Evolutionary conservation across 2,329 filamentous ascomycete genomes (phyloP).

Genomic region (Zasmidium angulare): DNA sequence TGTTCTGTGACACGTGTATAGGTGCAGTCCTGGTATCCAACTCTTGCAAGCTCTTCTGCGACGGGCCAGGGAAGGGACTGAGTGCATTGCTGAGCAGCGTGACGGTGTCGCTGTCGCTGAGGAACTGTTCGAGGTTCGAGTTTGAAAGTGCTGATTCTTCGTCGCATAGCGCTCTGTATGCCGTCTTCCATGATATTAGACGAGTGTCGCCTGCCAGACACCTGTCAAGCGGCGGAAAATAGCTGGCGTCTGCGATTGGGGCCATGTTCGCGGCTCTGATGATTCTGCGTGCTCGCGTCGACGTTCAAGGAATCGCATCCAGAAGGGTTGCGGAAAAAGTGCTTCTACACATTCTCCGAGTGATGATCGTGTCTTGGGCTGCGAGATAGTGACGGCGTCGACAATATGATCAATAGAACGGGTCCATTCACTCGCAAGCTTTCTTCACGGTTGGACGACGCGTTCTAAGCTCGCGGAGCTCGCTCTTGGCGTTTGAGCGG

Average conservation of each 20-base stretch:
- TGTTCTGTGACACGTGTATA: constrained; percentile 73
- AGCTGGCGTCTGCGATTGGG: constrained; percentile 39
- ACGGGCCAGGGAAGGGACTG: constrained; percentile 64
- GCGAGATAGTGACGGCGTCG: background rate
- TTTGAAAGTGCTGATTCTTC: constrained; percentile 53
- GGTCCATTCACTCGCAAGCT: background rate
- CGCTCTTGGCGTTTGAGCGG: no score
- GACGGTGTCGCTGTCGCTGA: constrained; percentile 68
- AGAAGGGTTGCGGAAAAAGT: background rate
- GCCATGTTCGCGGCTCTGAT: constrained; percentile 12
- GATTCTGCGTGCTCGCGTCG: background rate
- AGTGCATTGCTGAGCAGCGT: constrained; percentile 68
- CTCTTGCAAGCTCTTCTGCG: constrained; percentile 47
- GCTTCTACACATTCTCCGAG: background rate
- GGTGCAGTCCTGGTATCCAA: constrained; percentile 85
- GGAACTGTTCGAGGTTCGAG: constrained; percentile 62
- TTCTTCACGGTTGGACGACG: background rate
- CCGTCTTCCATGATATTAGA: constrained; percentile 68
- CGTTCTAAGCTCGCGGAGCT: constrained; percentile 2
- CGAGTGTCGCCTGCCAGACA: constrained; percentile 78
- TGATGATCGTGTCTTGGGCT: background rate
- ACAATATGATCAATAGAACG: background rate
- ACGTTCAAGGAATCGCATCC: background rate
- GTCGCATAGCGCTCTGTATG: constrained; percentile 55
- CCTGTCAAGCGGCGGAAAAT: constrained; percentile 81